These are phyloP conservation scores for Colletotrichum endophyticum DNA, from an alignment of 2,329 filamentous ascomycete genomes.

Conservation along the genomic window DNA sequence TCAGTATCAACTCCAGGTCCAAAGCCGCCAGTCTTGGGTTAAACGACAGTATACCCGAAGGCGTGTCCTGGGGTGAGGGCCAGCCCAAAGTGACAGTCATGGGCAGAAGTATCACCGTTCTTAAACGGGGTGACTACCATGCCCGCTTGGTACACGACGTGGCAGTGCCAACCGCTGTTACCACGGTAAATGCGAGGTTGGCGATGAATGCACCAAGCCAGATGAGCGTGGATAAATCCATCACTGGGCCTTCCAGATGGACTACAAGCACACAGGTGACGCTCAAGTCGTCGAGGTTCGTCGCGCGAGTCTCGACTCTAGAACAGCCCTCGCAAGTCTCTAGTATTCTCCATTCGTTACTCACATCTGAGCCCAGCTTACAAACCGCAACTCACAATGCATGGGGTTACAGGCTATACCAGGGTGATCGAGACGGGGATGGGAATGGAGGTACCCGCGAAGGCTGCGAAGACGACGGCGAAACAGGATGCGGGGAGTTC, in stretches of 20 bases:
- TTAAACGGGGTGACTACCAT: slow-evolving; percentile 77
- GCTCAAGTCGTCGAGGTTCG: slow-evolving; percentile 60
- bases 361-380: slow-evolving; percentile 54
- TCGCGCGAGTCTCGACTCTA: slow-evolving; percentile 56
- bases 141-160: slow-evolving; percentile 3
- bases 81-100: slow-evolving; percentile 77
- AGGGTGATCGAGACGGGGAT: neutral
- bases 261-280: slow-evolving; percentile 54
- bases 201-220: neutral
- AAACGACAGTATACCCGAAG: slow-evolving; percentile 66
- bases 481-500: slow-evolving; percentile 62
- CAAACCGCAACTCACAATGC: slow-evolving; percentile 63
- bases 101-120: slow-evolving; percentile 74
- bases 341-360: slow-evolving; percentile 50
- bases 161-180: slow-evolving; percentile 7
- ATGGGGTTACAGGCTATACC: slow-evolving; percentile 53
- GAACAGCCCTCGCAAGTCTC: slow-evolving; percentile 43
- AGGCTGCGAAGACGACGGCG: slow-evolving; percentile 65
- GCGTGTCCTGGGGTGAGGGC: slow-evolving; percentile 75
- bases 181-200: neutral
- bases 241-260: slow-evolving; percentile 42
- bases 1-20: slow-evolving; percentile 78
- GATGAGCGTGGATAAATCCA: neutral
- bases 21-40: slow-evolving; percentile 80
- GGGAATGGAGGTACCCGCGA: slow-evolving; percentile 40